A percentile compares a stretch with the other conserved stretches of the same genome.
Conservation (phyloP, 2,329 filamentous ascomycete species). For the Colletotrichum siamense region DNA sequence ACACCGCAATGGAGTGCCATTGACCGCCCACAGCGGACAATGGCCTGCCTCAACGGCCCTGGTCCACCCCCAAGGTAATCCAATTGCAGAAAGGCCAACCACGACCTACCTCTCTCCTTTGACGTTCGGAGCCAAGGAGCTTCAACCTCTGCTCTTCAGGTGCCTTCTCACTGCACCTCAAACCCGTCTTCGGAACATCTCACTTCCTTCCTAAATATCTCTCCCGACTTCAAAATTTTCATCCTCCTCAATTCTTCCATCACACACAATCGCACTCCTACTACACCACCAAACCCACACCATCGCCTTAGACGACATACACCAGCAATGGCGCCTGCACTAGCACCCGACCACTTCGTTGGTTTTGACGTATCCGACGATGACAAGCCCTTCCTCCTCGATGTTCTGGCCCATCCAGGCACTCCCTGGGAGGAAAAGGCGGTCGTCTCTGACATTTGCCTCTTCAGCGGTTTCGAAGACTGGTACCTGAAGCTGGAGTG, state of each 20-base stretch:
- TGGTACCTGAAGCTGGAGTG: slow-evolving; percentile 39
- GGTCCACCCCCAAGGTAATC: neutral
- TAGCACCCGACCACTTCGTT: slow-evolving; percentile 15
- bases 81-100: neutral
- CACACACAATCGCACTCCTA: neutral
- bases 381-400: slow-evolving; percentile 33
- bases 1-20: slow-evolving; percentile 6
- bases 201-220: slow-evolving; percentile 4
- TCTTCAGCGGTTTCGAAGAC: slow-evolving; percentile 37
- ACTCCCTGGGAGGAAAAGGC: slow-evolving; percentile 31
- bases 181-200: slow-evolving; percentile 1
- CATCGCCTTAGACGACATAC: neutral
- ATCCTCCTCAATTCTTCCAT: neutral
- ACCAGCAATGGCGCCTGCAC: slow-evolving; percentile 11
- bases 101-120: neutral
- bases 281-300: neutral
- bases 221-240: neutral
- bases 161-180: neutral
- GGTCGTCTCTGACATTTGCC: slow-evolving; percentile 32
- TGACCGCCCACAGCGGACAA: slow-evolving; percentile 7
- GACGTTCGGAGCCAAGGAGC: neutral
- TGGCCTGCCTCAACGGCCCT: slow-evolving; percentile 1
- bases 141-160: neutral
- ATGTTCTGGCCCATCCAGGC: slow-evolving; percentile 31
- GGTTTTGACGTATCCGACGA: slow-evolving; percentile 38